Evolutionary conservation across 2,329 filamentous ascomycete genomes (phyloP).

Genomic region (Aureobasidium subglaciale): DNA sequence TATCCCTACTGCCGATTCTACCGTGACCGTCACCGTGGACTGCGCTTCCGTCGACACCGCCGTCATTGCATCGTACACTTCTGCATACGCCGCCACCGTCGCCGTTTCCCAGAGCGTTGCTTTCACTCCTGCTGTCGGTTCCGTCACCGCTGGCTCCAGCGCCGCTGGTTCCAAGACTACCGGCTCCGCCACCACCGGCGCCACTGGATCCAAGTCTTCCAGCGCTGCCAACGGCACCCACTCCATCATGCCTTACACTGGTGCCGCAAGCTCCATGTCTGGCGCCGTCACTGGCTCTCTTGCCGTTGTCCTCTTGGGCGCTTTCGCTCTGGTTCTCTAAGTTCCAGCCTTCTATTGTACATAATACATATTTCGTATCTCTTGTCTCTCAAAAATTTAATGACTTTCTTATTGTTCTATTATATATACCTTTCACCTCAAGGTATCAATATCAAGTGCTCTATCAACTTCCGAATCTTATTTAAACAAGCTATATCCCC

Average conservation of each 20-base stretch:
- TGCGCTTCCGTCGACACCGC: slow-evolving; percentile 4
- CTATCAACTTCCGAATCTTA: no score
- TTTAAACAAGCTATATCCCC: no score
- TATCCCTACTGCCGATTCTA: background rate
- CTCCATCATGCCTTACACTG: slow-evolving; percentile 8
- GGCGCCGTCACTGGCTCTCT: slow-evolving; percentile 8
- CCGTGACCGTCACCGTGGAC: background rate
- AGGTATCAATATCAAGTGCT: no score
- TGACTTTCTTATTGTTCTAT: background rate
- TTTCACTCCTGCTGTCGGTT: no score
- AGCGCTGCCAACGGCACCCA: slow-evolving; percentile 12
- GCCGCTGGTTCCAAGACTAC: background rate
- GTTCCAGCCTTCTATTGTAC: background rate
- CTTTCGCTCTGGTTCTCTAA: slow-evolving; percentile 10
- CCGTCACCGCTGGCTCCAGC: background rate
- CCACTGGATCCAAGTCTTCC: slow-evolving; percentile 13
- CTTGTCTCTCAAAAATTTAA: background rate
- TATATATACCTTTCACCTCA: no score
- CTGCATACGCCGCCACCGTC: slow-evolving; percentile 11
- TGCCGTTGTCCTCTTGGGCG: slow-evolving; percentile 6
- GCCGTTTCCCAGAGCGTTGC: slow-evolving; percentile 11
- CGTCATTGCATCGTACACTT: slow-evolving; percentile 4
- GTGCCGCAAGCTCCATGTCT: slow-evolving; percentile 9
- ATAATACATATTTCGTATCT: background rate
- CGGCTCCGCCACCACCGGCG: background rate